Base-by-base conservation (phyloP, 805 yeast genomes). In the Wickerhamiella nectarea region DNA sequence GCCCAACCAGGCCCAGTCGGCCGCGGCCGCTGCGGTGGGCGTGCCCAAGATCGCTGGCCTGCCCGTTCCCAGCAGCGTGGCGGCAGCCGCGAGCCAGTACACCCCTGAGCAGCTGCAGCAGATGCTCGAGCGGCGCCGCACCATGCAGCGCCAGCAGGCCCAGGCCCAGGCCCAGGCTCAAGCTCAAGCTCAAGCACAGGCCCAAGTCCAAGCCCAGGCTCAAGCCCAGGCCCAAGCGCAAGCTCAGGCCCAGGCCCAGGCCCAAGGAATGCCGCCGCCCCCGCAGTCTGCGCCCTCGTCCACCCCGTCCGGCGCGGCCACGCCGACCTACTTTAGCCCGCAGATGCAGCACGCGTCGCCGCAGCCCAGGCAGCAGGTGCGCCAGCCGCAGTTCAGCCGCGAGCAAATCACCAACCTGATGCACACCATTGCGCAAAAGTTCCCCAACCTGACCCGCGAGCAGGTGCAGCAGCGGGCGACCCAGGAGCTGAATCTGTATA, bases 41-140 rank as follows among this genome's bases (percentile, higher is more conserved):
- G 25, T 33, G 22, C 14, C 42, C n/a, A 48, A 61, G 2, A 52
- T 52, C 36, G 54, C 55, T 3, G 58, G 53, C 17, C 44, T 55
- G 15, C 58, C 58, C 5, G 31, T 54, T 25, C 56, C 59, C 1
- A 47, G 56, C 2, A 50, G 53, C 3, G 57, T 48, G 7, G 59
- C 54, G 0, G 53, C 52, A 2, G 57, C 52, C 7, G 56, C 53
- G 6, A 11, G 24, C 17, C 42, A 39, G 24, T 29, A 38, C 34
- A 41, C 53, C 5, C 46, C 50, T 6, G 57, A 55, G 35, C 59
- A 56, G 45, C 38, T 52, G 34, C 60, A 55, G 46, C 53, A 49
- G 34, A 38, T 49, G 35, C 39, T 52, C 34, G 52, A 49, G 29
- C 61, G 56, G 37, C 54, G 56, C 35, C 52, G 56, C 15, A 31